Percentiles rank a stretch among this genome's conserved stretches.
Conservation (phyloP, 345 rosid species). For the Salix exigua region DNA sequence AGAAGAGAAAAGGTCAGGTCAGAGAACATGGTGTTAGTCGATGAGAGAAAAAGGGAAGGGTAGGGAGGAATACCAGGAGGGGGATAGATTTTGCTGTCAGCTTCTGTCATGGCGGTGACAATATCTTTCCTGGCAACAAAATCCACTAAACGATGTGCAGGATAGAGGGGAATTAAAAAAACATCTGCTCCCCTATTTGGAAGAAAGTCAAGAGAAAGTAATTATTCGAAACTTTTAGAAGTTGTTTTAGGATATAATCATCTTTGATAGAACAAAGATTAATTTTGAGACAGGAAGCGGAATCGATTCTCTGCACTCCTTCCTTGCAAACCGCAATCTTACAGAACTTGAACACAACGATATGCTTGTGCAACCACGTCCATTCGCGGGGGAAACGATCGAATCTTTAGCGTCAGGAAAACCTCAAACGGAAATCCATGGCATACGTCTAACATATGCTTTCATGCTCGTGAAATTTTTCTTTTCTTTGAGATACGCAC, state of each 20-base stretch:
- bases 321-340: background rate
- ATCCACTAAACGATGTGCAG: background rate
- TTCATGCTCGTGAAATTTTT: background rate
- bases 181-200: background rate
- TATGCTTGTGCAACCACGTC: background rate
- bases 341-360: background rate
- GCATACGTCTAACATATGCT: background rate
- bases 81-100: background rate
- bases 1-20: background rate
- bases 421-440: background rate
- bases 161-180: background rate
- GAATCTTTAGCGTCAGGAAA: background rate
- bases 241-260: background rate
- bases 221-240: slow-evolving; percentile 10
- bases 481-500: background rate
- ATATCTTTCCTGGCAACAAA: background rate
- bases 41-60: background rate
- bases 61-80: background rate
- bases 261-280: slow-evolving; percentile 12
- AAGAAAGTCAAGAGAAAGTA: background rate
- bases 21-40: background rate
- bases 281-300: background rate
- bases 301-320: slow-evolving; percentile 15
- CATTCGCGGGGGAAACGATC: background rate
- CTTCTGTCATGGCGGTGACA: background rate